phyloP scores from a whole-genome alignment of 2,329 filamentous ascomycete genomes.

The Nemania serpens region DNA sequence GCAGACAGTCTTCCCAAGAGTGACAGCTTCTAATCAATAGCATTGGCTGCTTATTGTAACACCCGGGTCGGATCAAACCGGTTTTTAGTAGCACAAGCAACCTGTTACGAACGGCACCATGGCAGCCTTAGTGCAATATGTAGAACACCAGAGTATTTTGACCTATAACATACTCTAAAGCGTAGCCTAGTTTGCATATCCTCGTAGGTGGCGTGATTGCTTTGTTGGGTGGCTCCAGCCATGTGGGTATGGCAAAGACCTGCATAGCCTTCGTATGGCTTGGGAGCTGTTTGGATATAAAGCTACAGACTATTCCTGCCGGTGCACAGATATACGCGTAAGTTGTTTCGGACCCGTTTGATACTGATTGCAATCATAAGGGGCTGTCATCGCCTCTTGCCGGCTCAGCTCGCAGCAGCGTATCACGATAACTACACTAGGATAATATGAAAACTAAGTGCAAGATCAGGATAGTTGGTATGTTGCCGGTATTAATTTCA shows the following conservation, averaged over 20 bases:
- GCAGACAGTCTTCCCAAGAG: background rate
- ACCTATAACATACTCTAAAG: background rate
- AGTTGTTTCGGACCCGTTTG: constrained; percentile 5
- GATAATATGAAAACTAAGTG: background rate
- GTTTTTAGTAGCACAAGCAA: background rate
- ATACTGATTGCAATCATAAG: background rate
- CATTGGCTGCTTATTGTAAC: too few relatives aligned
- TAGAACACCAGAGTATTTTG: background rate
- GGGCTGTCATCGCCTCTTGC: background rate
- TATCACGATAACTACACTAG: background rate
- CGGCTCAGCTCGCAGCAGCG: background rate
- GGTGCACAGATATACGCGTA: background rate
- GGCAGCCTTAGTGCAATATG: too few relatives aligned
- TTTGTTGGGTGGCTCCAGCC: constrained; percentile 17
- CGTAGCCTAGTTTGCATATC: too few relatives aligned
- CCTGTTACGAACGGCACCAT: background rate
- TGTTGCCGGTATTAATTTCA: too few relatives aligned
- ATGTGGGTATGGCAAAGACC: constrained; percentile 4
- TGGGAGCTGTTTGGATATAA: background rate
- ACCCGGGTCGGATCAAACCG: too few relatives aligned
- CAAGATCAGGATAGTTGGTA: too few relatives aligned
- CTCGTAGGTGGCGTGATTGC: constrained; percentile 1
- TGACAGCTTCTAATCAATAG: too few relatives aligned
- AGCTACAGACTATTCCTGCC: background rate
- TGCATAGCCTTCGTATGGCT: background rate